Evolutionary conservation across 805 yeast genomes (phyloP), one percentile per base, ranked within the genome.

Genomic region (Saturnispora sanitii): DNA sequence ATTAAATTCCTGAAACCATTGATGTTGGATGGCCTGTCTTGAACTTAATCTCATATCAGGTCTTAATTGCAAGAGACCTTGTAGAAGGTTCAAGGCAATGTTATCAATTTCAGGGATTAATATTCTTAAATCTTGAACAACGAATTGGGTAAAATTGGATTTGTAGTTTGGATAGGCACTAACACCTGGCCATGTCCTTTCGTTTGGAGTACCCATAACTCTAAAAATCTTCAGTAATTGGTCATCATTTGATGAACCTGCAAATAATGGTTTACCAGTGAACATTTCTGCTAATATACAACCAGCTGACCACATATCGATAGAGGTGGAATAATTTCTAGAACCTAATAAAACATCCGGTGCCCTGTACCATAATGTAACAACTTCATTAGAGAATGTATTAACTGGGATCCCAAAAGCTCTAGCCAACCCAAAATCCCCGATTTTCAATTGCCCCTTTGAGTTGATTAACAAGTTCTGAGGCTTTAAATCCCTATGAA

Each of bases 221-320:
- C 94, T 77, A 67, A 92, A 92, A 39, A 92, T 92, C 57, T 85
- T 84, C 61, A 81, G 74, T 52, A 92, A 71, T 62, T 92, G 97
- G 63, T 92, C 98, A 42, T 92, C 96, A 61, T 90, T 94, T 31
- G 95, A 85, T 11, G 90, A 79, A 25, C 98, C 98, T 17, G 97
- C 95, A 62, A 92, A 92, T 38, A 92, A 67, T 1, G 98, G 97
- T 54, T 90, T 81, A 25, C 98, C 95, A n/a, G 95, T 84, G 56
- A 92, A 82, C 97, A 92, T 90, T 57, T 92, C 98, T 3, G 96
- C 97, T 59, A 92, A 74, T 41, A 92, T 92, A 64, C 98, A 92
- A 13, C 98, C 98, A 13, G 95, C 94, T 15, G 96, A 86, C 98
- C 98, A 92, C 65, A 92, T 85, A 58, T 92, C 98, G 45, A 92